Percentiles rank a stretch among this genome's conserved stretches.
Evolutionary conservation across 2,329 filamentous ascomycete species (phyloP).

Genomic region (Leptodontidium sp.): DNA sequence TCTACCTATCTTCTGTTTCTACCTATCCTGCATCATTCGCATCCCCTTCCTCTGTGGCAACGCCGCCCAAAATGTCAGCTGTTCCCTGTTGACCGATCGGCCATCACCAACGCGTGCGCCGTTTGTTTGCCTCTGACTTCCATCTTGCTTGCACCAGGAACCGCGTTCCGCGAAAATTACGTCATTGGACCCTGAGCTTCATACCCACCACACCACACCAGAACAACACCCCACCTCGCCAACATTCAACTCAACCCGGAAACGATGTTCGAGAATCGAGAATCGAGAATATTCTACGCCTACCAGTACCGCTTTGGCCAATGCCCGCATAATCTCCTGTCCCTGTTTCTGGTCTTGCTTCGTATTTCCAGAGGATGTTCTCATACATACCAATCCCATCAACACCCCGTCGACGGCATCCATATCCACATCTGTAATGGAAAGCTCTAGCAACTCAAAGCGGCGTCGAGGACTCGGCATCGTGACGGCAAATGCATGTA

Average conservation of each 20-base stretch:
- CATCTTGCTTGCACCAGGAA: background rate
- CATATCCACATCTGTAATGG: slow-evolving; percentile 18
- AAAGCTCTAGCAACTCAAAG: slow-evolving; percentile 38
- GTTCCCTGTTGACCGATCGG: background rate
- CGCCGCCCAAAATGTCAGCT: background rate
- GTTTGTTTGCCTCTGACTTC: too few species aligned
- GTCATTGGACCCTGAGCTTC: slow-evolving; percentile 18
- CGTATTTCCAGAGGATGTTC: slow-evolving; percentile 4
- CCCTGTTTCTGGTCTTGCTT: background rate
- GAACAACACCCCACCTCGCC: background rate
- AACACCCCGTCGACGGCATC: background rate
- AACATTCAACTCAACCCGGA: background rate
- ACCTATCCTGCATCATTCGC: too few species aligned
- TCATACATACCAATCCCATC: slow-evolving; percentile 1
- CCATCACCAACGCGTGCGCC: background rate
- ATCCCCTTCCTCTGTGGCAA: too few species aligned
- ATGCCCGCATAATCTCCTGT: background rate
- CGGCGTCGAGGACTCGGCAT: slow-evolving; percentile 43
- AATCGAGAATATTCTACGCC: background rate
- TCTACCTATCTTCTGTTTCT: too few species aligned
- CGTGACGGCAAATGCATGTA: slow-evolving; percentile 46
- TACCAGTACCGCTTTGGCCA: too few species aligned
- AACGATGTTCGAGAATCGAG: background rate
- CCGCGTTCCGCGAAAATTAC: background rate
- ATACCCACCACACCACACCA: background rate